These are phyloP conservation scores for Volvox reticuliferus DNA, from an alignment of 139 green algal species.

Conservation along the genomic window DNA sequence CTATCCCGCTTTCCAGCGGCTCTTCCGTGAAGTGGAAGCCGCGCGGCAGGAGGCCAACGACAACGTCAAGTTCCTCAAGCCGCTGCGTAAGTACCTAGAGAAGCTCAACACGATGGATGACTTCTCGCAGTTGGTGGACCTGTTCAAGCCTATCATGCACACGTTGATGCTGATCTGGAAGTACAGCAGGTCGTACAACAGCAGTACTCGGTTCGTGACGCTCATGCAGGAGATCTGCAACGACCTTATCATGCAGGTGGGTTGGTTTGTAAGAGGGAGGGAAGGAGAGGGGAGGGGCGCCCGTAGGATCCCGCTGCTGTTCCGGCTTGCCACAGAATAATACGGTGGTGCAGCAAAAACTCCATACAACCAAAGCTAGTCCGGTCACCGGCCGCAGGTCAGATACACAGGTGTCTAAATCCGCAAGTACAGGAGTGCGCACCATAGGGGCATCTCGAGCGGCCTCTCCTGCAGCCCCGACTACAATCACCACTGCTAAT, in stretches of 20 bases:
- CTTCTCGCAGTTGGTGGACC: slow-evolving; percentile 77
- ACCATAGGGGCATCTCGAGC: too few species aligned
- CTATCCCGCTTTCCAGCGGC: slow-evolving; percentile 80
- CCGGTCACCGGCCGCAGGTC: too few species aligned
- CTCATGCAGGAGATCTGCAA: slow-evolving; percentile 92
- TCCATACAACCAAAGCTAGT: too few species aligned
- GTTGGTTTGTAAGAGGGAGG: neutral
- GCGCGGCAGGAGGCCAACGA: slow-evolving; percentile 82
- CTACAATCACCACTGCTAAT: too few species aligned
- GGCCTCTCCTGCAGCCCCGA: too few species aligned
- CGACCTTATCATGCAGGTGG: slow-evolving; percentile 89
- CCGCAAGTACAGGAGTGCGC: too few species aligned
- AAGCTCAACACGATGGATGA: slow-evolving; percentile 88
- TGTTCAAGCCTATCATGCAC: slow-evolving; percentile 93
- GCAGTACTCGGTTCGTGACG: slow-evolving; percentile 80
- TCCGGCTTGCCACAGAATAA: too few species aligned
- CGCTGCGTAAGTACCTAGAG: slow-evolving; percentile 84
- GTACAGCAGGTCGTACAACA: slow-evolving; percentile 88
- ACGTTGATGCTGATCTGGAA: slow-evolving; percentile 93
- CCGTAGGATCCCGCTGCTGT: too few species aligned
- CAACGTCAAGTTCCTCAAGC: slow-evolving; percentile 85
- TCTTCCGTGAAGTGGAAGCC: slow-evolving; percentile 65
- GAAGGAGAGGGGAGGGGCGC: too few species aligned
- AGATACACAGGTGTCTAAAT: too few species aligned
- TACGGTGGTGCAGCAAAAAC: too few species aligned